Evolutionary conservation across 768 basidiomycete species (phyloP).

Genomic region (Asterophora parasitica): DNA sequence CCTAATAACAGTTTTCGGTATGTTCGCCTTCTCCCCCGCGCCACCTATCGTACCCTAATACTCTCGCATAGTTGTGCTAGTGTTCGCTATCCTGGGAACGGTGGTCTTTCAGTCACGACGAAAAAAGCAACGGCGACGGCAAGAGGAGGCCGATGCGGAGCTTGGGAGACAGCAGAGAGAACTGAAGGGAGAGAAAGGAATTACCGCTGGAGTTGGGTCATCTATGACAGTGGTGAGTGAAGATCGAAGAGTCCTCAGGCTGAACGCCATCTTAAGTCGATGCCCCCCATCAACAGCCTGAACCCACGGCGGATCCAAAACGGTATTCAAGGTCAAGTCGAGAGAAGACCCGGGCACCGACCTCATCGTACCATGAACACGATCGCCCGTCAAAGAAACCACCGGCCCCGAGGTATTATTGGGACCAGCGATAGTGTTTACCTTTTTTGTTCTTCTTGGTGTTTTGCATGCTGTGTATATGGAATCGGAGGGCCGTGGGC

Average conservation of each 20-base stretch:
- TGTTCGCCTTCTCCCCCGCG: constrained; percentile 10
- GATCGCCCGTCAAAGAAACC: constrained; percentile 21
- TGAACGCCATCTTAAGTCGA: neutral
- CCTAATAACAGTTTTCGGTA: constrained; percentile 29
- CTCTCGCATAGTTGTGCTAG: constrained; percentile 19
- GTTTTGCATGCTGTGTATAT: neutral
- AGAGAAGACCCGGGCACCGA: constrained; percentile 10
- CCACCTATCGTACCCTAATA: neutral
- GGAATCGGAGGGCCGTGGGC: neutral
- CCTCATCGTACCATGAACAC: constrained; percentile 23
- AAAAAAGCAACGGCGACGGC: constrained; percentile 15
- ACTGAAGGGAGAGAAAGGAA: constrained; percentile 4
- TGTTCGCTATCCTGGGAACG: constrained; percentile 22
- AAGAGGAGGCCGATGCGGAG: constrained; percentile 5
- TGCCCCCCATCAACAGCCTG: constrained; percentile 3
- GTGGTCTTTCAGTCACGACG: constrained; percentile 24
- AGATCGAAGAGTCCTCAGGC: neutral
- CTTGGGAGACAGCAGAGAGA: neutral
- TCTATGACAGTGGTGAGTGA: constrained; percentile 7
- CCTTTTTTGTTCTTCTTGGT: neutral
- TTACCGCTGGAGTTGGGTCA: neutral
- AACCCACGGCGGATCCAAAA: constrained; percentile 10
- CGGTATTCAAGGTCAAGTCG: constrained; percentile 10
- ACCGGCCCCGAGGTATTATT: constrained; percentile 25
- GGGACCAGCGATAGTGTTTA: constrained; percentile 20